phyloP scores from a whole-genome alignment of 164 flowering plant species.

The Vitis vinifera region DNA sequence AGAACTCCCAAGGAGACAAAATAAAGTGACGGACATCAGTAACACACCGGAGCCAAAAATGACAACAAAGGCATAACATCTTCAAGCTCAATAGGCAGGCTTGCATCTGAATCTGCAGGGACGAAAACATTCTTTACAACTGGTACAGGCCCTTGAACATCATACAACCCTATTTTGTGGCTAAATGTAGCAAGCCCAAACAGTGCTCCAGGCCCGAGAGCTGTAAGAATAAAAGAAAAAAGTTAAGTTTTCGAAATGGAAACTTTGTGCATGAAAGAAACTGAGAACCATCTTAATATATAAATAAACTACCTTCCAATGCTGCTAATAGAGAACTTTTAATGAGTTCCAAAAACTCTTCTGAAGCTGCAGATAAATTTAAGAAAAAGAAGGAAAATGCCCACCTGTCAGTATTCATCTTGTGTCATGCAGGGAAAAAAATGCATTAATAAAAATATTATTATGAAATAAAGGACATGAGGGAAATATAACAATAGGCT shows the following conservation, averaged over 20 bases:
- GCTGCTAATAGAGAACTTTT: conserved; percentile 96
- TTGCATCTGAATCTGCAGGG: conserved; percentile 67
- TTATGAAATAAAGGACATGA: too few relatives aligned
- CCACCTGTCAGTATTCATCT: neutral
- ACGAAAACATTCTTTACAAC: conserved; percentile 91
- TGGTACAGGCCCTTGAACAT: conserved; percentile 97
- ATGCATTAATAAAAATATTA: neutral
- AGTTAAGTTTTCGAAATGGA: neutral
- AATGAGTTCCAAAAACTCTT: conserved; percentile 94
- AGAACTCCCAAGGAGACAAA: neutral
- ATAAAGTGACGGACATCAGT: neutral
- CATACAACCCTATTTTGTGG: conserved; percentile 94
- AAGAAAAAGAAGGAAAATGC: neutral
- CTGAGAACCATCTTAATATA: neutral
- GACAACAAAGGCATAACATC: conserved; percentile 94
- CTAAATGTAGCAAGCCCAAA: conserved; percentile 98
- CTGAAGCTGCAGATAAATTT: conserved; percentile 72
- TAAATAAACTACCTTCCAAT: conserved; percentile 69
- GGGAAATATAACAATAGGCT: too few relatives aligned
- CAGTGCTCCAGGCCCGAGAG: conserved; percentile 86
- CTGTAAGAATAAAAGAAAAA: conserved; percentile 30
- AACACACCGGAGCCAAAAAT: conserved; percentile 94
- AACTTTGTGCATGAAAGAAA: neutral
- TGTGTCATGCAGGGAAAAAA: neutral
- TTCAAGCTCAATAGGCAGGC: conserved; percentile 71